Conservation (phyloP, 352 stramenopile species). For the Phytopythium kandeliae region DNA sequence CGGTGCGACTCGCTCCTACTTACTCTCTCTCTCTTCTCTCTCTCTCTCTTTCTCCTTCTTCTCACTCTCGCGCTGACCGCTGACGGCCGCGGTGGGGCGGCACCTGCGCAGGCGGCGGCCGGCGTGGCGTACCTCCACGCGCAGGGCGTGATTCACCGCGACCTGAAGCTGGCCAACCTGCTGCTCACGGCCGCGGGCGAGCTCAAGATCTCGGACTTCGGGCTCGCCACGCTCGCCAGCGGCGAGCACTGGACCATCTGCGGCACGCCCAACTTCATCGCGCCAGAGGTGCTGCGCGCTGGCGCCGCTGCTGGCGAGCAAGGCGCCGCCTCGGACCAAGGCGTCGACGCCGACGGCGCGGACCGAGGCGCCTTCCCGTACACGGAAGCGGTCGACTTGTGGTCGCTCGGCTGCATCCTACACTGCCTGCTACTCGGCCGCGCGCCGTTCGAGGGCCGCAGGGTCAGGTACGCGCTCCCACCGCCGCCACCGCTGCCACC, state of each 20-base stretch:
- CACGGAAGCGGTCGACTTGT: conserved; percentile 64
- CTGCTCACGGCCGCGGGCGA: conserved; percentile 40
- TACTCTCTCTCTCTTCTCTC: too few species aligned
- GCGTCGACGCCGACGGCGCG: too few species aligned
- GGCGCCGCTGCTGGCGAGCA: conserved; percentile 16
- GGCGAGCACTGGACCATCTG: conserved; percentile 66
- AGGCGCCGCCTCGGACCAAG: neutral
- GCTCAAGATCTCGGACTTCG: conserved; percentile 78
- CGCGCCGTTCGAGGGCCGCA: conserved; percentile 65
- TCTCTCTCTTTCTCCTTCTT: too few species aligned
- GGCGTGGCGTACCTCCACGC: conserved; percentile 59
- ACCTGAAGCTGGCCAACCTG: conserved; percentile 77
- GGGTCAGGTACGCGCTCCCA: conserved; percentile 41
- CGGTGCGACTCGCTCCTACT: conserved; percentile 13
- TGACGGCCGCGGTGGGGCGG: neutral
- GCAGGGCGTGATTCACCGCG: conserved; percentile 60
- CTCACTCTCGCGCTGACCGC: too few species aligned
- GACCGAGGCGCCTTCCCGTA: too few species aligned
- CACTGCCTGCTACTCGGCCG: conserved; percentile 60
- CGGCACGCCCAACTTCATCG: conserved; percentile 82
- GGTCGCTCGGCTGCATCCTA: conserved; percentile 78
- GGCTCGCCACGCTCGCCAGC: conserved; percentile 49
- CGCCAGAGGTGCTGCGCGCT: conserved; percentile 55
- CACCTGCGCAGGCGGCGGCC: conserved; percentile 20
- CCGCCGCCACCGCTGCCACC: neutral